Evolutionary conservation across 352 stramenopile species (phyloP), one percentile per base, ranked within the genome.

Genomic region (Phytophthora fragariaefolia): DNA sequence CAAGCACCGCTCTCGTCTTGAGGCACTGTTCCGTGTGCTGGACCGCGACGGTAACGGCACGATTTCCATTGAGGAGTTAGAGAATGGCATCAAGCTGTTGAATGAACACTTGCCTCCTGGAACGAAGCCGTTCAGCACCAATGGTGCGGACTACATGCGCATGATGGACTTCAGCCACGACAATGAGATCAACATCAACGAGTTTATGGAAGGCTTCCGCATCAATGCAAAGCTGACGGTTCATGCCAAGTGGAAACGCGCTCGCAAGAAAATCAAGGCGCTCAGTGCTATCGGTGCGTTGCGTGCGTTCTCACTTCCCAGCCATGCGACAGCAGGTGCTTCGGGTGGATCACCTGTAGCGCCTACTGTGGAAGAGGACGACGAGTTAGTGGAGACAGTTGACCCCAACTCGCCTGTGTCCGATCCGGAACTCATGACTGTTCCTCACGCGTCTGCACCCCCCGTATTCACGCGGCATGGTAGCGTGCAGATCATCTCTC

Each of bases 131-230:
- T 94, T 94, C 53, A 86, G 69, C 28, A 88, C 80, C 18, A 89
- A 90, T 22, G 77, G 82, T 20, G 68, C 81, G 50, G 86, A 94
- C 55, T 83, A 92, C 48, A 96, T 96, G 87, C 72, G 73, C n/a
- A 92, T 91, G 81, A 78, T 96, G 55, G 87, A 96, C 68, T 93
- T 96, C 45, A 90, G 75, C 27, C 79, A 91, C 63, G 85, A 96
- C 63, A 92, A 93, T 50, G 81, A 93, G 60, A 89, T 96, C 72
- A 94, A 96, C 76, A 96, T 96, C 58, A 96, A 96, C 65, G 87
- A 96, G 79, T 96, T 96, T 61, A 92, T 96, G 81, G 87, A 96
- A 53, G 86, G 87, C 53, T 96, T 96, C 71, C 84, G 87, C 30
- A 90, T 96, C 55, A 92, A 93, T 48, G 87, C 87, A 32, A 93